Evolutionary conservation across 495 filamentous ascomycete genomes (phyloP), one percentile per base, ranked within the genome.

Genomic region (Hypomontagnella monticulosa): DNA sequence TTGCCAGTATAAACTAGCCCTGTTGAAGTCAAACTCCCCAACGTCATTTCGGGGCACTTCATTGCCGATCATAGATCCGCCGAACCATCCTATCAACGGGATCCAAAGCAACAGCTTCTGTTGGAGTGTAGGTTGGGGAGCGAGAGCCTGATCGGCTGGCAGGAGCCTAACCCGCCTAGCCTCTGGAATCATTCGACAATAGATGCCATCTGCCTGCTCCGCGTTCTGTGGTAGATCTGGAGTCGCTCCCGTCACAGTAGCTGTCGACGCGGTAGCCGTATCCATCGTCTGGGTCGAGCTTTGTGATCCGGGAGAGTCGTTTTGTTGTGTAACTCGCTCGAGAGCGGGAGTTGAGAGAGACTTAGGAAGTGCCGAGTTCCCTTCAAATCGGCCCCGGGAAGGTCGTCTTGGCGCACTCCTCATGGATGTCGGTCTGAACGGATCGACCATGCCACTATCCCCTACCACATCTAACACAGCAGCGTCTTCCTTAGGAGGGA

Each of bases 1-100:
- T 63, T 81, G 84, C 93, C 93, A 97, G 76, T 93, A 96, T 40
- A 88, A 72, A 58, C 87, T 91, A 2, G 92, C 92, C 60, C 81
- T 84, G 36, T 81, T 83, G 76, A 85, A 89, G 67, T 97, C 92
- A 61, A 96, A 93, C 1, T 85, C 84, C n/a, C 92, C 92, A 46
- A 87, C 79, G n/a, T 93, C 92, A 33, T 81, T 87, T 40, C 91
- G 82, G 37, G 91, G 90, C 16, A 93, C 87, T 51, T 87, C 84
- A 63, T 87, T 87, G 3, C 92, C 93, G 55, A 96, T 93, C 57
- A 95, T 86, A 60, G 92, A 90, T 23, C 89, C 86, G 4, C 85
- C 88, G 63, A 93, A 89, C 85, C 88, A 90, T 56, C 80, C 83
- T 50, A 90, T 69, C 46, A 90, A 77, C 0, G 89, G 88, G 33